Evolutionary conservation across 257 asterid genomes (phyloP), one percentile per base, ranked within the genome.

Genomic region (Orobanche coerulescens): DNA sequence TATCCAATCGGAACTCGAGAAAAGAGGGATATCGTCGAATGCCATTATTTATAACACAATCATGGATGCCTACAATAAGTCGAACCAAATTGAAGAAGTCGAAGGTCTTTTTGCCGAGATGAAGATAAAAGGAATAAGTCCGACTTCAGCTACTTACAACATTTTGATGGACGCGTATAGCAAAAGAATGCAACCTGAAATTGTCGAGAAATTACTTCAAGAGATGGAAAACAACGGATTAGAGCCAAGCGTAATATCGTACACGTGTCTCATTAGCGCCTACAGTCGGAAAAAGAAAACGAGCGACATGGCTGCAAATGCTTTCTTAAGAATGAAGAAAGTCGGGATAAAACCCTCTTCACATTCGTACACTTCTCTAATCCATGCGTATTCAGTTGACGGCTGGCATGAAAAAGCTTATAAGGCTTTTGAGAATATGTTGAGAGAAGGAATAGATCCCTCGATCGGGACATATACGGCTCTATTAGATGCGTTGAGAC

Each of bases 361-460:
- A 12, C 83, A 88, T 77, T 88, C 95, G 2, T 92, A 92, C 62
- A 88, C 98, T 0, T 92, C 95, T 70, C 95, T 92, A 46, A 78
- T 92, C 52, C 96, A 92, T 30, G 97, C 97, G 2, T 86, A 84
- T 63, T 78, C 97, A 0, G 74, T 82, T 8, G 65, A 79, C 64
- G 80, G 89, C 25, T 88, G 95, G 95, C 97, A 92, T 23, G 95
- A 88, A 73, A 92, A 92, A 71, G 95, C 97, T 37, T 75, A 69
- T 42, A 43, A 72, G 14, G 79, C 95, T 40, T 92, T 88, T 42
- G 81, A 88, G 39, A 78, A 79, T 50, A 86, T 92, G 98, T 73
- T 59, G 39, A 73, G 83, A 66, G 96, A 92, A 37, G 89, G 85
- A 57, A 56, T 92, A 65, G 75, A 67, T 26, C 96, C 96, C 19